Evolutionary conservation across 495 filamentous ascomycete genomes (phyloP), one percentile per base, ranked within the genome.

Genomic region (Penicillium odoratum): DNA sequence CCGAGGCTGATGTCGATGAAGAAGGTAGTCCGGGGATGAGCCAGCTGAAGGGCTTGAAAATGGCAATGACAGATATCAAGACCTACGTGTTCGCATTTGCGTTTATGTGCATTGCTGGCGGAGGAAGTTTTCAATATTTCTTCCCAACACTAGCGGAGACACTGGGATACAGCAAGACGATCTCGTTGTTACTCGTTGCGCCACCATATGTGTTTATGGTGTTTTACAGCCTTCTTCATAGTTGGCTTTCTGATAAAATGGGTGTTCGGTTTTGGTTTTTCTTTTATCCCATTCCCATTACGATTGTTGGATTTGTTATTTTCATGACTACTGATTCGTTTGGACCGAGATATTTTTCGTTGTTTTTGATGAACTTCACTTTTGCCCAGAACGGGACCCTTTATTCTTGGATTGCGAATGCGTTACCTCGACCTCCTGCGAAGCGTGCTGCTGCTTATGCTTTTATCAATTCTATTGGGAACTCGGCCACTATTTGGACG

Each of bases 161-260:
- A 0, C 70, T 82, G 9, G 73, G 71, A 15, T 78, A 72, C 62
- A 66, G 49, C 59, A 31, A 70, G n/a, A 74, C 61, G 51, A 70
- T 76, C 54, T 74, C 75, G 0, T 65, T 80, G 29, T 59, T 82
- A 10, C 70, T 82, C 7, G 75, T 78, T 13, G 78, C 78, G 4
- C 79, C 78, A 9, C 78, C 78, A 1, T 81, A 81, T 62, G 56
- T 80, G 40, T 78, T 81, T 69, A 79, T 80, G 74, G 76, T 78
- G 25, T 30, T 75, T 53, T 79, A 74, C 53, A 74, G 71, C 47
- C 53, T 78, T 9, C 50, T 56, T 3, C 76, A 79, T 60, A 72
- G 71, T 15, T 70, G 69, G 61, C 31, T 69, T 44, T 80, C 77
- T 4, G 79, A 80, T 60, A 65, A 65, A 8, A 30, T 73, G 36